phyloP scores from a whole-genome alignment of 1,284 basidiomycete genomes.

The Bjerkandera adusta region DNA sequence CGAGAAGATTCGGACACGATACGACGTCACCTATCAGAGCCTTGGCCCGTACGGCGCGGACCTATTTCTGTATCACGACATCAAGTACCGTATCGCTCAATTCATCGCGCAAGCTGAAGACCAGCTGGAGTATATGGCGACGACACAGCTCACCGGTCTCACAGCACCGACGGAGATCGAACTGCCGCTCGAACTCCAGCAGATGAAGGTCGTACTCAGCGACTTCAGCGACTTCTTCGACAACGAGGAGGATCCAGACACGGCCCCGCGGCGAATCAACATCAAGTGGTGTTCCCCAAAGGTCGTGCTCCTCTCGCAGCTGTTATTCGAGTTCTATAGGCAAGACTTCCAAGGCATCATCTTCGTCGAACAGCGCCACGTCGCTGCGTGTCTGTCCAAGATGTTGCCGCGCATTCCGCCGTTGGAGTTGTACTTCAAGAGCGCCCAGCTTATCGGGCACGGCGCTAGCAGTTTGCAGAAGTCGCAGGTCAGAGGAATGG shows the following conservation, averaged over 20 bases:
- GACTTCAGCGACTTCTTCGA: conserved; percentile 54
- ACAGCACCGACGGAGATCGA: conserved; percentile 8
- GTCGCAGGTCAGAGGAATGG: conserved; percentile 48
- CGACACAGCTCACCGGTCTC: conserved; percentile 5
- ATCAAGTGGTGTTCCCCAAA: conserved; percentile 73
- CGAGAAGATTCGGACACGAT: conserved; percentile 55
- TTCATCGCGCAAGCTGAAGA: conserved; percentile 31
- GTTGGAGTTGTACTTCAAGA: conserved; percentile 53
- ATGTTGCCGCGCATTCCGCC: conserved; percentile 59
- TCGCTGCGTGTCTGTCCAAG: conserved; percentile 67
- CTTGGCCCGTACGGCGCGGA: conserved; percentile 57
- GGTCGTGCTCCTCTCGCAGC: conserved; percentile 55
- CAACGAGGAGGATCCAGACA: conserved; percentile 21
- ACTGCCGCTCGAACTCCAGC: conserved; percentile 38
- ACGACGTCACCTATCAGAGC: conserved; percentile 51
- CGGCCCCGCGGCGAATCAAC: conserved; percentile 41
- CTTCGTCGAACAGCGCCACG: conserved; percentile 81
- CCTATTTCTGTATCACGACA: conserved; percentile 59
- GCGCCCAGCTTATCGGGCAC: conserved; percentile 71
- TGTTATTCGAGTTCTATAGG: conserved; percentile 54
- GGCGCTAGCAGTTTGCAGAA: conserved; percentile 40
- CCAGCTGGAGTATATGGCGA: conserved; percentile 22
- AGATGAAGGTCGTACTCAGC: conserved; percentile 47
- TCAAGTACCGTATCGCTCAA: conserved; percentile 46
- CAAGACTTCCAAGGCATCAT: conserved; percentile 74